These are phyloP conservation scores for Ottelia alismoides DNA, from an alignment of 106 monocot species.

Conservation along the genomic window DNA sequence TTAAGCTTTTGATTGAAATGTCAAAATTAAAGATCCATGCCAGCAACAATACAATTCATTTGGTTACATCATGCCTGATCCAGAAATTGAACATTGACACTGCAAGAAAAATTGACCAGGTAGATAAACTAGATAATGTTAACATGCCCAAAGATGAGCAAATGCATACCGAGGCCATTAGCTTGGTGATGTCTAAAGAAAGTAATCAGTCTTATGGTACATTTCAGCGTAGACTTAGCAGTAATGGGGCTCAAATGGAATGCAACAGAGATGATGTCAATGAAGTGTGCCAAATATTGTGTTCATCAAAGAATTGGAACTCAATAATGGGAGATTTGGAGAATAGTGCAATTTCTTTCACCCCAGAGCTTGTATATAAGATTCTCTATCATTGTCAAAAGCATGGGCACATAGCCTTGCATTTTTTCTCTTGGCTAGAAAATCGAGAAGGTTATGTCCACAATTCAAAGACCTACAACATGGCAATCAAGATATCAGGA, in stretches of 20 bases:
- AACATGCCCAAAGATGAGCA: not conserved
- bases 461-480: constrained; percentile 51
- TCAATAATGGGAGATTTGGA: constrained; percentile 28
- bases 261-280: constrained; percentile 26
- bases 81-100: not conserved
- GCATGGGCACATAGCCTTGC: constrained; percentile 40
- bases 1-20: constrained; percentile 57
- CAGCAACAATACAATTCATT: constrained; percentile 14
- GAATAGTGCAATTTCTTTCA: constrained; percentile 30
- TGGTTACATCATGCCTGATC: constrained; percentile 28
- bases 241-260: not conserved
- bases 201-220: not conserved
- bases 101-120: not conserved
- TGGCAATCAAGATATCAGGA: constrained; percentile 85
- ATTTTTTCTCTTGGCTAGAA: constrained; percentile 68
- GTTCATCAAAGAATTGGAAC: constrained; percentile 28
- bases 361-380: constrained; percentile 42
- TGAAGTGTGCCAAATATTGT: constrained; percentile 42
- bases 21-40: constrained; percentile 26
- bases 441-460: constrained; percentile 34
- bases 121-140: not conserved
- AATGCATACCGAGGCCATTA: not conserved
- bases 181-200: not conserved
- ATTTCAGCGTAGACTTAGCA: not conserved
- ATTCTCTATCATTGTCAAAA: constrained; percentile 30